Percentiles rank a stretch among this genome's conserved stretches.
Conservation (phyloP, 1,284 basidiomycete genomes). For the Meripilus lineatus region DNA sequence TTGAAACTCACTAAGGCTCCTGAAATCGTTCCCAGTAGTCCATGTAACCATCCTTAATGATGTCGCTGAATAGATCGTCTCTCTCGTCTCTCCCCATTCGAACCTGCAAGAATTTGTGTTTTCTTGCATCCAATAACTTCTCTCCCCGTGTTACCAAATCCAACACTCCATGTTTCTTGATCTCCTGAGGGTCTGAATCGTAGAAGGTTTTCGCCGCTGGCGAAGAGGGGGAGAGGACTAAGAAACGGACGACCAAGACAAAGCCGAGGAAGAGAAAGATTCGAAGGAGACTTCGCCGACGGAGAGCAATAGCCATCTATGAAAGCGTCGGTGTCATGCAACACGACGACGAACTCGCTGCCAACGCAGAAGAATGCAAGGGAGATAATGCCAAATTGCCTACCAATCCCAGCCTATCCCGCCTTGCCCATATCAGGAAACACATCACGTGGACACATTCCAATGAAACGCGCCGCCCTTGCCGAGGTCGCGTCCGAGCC, state of each 20-base stretch:
- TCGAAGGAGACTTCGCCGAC: conserved; percentile 32
- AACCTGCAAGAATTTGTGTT: conserved; percentile 81
- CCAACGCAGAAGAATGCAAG: too few relatives aligned
- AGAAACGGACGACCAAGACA: conserved; percentile 31
- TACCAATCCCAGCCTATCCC: too few relatives aligned
- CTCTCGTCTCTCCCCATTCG: conserved; percentile 82
- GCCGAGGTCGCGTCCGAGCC: too few relatives aligned
- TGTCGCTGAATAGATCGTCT: conserved; percentile 72
- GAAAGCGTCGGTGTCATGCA: too few relatives aligned
- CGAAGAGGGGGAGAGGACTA: conserved; percentile 42
- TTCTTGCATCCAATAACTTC: conserved; percentile 80
- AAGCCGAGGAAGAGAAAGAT: conserved; percentile 28
- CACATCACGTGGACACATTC: too few relatives aligned
- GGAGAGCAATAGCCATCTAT: conserved; percentile 31
- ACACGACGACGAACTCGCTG: too few relatives aligned
- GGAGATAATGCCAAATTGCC: too few relatives aligned
- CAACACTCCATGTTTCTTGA: conserved; percentile 76
- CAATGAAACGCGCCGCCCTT: too few relatives aligned
- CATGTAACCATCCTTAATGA: conserved; percentile 70
- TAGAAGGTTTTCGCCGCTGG: conserved; percentile 26
- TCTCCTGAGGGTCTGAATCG: conserved; percentile 42
- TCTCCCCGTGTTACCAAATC: conserved; percentile 83
- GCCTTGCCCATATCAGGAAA: too few relatives aligned
- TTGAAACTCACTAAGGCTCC: conserved; percentile 69
- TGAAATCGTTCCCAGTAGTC: conserved; percentile 93